Evolutionary conservation across 106 monocot species (phyloP).

Genomic region (Dendrobium chrysotoxum): DNA sequence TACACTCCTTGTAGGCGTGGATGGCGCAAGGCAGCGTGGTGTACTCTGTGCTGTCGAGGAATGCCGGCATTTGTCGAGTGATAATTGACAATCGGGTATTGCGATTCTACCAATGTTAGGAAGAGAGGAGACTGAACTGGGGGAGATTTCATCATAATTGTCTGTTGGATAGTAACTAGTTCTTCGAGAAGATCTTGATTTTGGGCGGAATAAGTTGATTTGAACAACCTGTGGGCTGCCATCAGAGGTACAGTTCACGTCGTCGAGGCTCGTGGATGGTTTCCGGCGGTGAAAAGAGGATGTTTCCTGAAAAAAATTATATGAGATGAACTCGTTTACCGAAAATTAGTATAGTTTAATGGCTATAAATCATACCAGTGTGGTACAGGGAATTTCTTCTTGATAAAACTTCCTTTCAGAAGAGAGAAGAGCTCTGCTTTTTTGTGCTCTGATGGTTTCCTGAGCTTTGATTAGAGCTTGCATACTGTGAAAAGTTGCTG

Average conservation of each 20-base stretch:
- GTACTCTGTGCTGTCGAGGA: conserved; percentile 17
- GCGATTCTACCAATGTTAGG: conserved; percentile 15
- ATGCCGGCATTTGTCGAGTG: conserved; percentile 3
- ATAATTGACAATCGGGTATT: conserved; percentile 14
- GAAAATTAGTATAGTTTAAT: not conserved
- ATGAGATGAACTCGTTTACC: conserved; percentile 2
- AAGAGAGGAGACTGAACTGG: conserved; percentile 23
- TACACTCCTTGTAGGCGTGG: conserved; percentile 17
- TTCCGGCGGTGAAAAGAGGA: conserved; percentile 24
- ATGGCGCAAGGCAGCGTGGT: conserved; percentile 11
- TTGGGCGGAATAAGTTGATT: conserved; percentile 23
- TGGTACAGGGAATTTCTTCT: too few relatives aligned
- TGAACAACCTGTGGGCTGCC: conserved; percentile 21
- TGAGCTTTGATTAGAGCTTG: conserved; percentile 39
- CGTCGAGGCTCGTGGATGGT: conserved; percentile 17
- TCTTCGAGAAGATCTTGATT: conserved; percentile 34
- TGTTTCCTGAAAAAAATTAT: conserved; percentile 19
- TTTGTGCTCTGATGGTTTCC: conserved; percentile 23
- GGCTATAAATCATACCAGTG: not conserved
- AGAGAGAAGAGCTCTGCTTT: conserved; percentile 10
- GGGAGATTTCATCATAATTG: not conserved
- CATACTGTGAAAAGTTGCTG: conserved; percentile 27
- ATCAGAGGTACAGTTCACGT: conserved; percentile 27
- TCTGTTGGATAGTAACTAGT: not conserved
- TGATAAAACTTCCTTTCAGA: too few relatives aligned